These are phyloP conservation scores for Daldinia eschscholtzii DNA, from an alignment of 2,329 filamentous ascomycete genomes.

Conservation along the genomic window DNA sequence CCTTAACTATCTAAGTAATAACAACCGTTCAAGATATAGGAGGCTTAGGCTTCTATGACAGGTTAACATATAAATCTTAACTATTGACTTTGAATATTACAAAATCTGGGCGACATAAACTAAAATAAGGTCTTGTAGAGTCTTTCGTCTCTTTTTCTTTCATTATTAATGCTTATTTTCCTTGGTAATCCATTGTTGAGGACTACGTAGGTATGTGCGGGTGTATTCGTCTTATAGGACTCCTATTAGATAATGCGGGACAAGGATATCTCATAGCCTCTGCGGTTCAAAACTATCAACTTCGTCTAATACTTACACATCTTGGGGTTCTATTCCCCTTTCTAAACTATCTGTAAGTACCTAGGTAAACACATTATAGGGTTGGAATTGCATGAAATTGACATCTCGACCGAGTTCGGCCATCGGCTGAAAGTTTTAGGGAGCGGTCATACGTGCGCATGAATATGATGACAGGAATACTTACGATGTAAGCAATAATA, in stretches of 20 bases:
- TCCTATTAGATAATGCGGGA: constrained; percentile 1
- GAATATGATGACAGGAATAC: not conserved
- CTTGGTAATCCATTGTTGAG: too few species aligned
- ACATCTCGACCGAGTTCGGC: constrained; percentile 10
- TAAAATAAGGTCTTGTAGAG: not conserved
- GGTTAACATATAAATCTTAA: not conserved
- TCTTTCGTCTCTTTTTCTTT: not conserved
- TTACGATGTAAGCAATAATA: not conserved
- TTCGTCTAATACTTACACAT: too few species aligned
- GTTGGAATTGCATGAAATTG: not conserved
- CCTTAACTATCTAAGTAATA: not conserved
- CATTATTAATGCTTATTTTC: not conserved
- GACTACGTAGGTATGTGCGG: too few species aligned
- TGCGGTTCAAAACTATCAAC: not conserved
- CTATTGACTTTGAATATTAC: not conserved
- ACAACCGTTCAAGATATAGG: too few species aligned
- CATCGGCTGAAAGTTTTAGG: not conserved
- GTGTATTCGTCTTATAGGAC: constrained; percentile 1
- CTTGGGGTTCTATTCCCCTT: not conserved
- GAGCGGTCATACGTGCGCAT: not conserved
- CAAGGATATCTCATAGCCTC: not conserved
- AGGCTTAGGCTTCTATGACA: not conserved
- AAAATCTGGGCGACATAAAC: not conserved
- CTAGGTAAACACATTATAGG: not conserved
- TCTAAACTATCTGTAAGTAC: not conserved